phyloP scores from a whole-genome alignment of 2,329 filamentous ascomycete genomes.

The Hymenoscyphus infarciens region DNA sequence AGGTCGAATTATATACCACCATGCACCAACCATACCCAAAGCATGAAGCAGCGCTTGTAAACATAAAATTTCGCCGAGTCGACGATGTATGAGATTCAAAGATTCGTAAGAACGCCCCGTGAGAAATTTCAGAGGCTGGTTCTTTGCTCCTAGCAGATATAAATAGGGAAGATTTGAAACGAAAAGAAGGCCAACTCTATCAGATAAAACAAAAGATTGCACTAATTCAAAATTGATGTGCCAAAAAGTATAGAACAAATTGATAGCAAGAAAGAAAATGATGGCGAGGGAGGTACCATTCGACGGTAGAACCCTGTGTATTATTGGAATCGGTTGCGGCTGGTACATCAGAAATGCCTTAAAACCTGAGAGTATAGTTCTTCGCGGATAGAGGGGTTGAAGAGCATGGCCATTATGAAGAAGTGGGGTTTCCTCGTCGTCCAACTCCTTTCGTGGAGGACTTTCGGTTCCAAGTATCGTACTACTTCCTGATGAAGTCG shows the following conservation, averaged over 20 bases:
- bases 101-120: conserved; percentile 64
- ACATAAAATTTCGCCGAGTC: conserved; percentile 60
- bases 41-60: conserved; percentile 56
- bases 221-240: conserved; percentile 44
- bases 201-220: conserved; percentile 51
- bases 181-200: conserved; percentile 37
- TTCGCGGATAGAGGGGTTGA: conserved; percentile 6
- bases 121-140: conserved; percentile 57
- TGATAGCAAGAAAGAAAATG: conserved; percentile 48
- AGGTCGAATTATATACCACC: conserved; percentile 49
- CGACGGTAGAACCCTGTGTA: conserved; percentile 54
- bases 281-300: conserved; percentile 54
- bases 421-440: conserved; percentile 28
- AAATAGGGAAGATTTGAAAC: conserved; percentile 50
- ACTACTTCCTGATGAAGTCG: conserved; percentile 29
- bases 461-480: conserved; percentile 22
- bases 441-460: conserved; percentile 15
- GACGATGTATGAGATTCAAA: conserved; percentile 62
- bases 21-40: conserved; percentile 50
- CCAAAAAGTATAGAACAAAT: conserved; percentile 56
- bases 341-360: conserved; percentile 49
- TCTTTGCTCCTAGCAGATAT: conserved; percentile 64
- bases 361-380: conserved; percentile 18
- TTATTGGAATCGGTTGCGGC: conserved; percentile 51
- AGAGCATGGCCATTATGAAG: conserved; percentile 13